A percentile compares a stretch with the other conserved stretches of the same genome.
Conservation (phyloP, 2,329 filamentous ascomycete species). For the Aspergillus alliaceus region DNA sequence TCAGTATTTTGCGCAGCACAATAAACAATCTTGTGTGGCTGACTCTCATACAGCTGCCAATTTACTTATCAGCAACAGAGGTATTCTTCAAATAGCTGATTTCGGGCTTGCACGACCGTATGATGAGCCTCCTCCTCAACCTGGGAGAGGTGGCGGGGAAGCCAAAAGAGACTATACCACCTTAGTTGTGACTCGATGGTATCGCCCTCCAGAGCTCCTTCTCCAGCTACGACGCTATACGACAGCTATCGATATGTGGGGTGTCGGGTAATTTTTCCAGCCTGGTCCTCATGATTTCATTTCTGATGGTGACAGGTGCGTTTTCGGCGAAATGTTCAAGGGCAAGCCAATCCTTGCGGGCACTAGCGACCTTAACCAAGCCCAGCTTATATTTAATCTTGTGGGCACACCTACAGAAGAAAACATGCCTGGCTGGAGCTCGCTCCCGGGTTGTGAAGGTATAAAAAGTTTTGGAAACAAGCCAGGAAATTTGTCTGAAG, state of each 20-base stretch:
- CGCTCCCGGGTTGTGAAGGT: conserved; percentile 76
- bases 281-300: not conserved
- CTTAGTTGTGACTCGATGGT: conserved; percentile 97
- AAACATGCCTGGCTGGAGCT: conserved; percentile 88
- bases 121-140: conserved; percentile 75
- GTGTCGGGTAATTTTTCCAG: conserved; percentile 70
- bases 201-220: conserved; percentile 88
- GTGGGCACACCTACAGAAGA: conserved; percentile 87
- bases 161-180: conserved; percentile 90
- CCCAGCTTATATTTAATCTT: conserved; percentile 90
- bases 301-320: conserved; percentile 63
- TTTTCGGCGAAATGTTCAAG: conserved; percentile 96
- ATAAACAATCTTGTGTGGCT: not conserved
- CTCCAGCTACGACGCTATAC: conserved; percentile 88
- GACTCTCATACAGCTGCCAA: conserved; percentile 67
- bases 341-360: conserved; percentile 90
- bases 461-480: conserved; percentile 62
- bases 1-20: conserved; percentile 15
- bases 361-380: conserved; percentile 83
- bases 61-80: conserved; percentile 89
- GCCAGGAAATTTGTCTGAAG: conserved; percentile 66
- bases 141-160: conserved; percentile 78
- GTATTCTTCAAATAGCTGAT: conserved; percentile 93
- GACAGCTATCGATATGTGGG: conserved; percentile 98
- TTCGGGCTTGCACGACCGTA: conserved; percentile 94